These are phyloP conservation scores for Plasmodium yoelii DNA, from an alignment of 169 alveolate species.

Conservation along the genomic window DNA sequence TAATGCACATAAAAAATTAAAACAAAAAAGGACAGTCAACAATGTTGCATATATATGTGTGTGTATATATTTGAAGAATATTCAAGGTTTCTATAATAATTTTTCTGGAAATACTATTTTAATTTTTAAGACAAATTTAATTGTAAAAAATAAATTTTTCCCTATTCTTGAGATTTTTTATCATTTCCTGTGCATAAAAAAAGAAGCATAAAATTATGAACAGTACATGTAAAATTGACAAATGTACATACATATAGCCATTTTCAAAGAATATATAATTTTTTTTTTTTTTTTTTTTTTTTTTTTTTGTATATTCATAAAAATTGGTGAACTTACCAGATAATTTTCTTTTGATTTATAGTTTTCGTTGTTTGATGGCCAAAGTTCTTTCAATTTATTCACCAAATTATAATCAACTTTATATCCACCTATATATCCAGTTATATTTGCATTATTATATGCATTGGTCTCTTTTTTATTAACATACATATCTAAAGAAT, in stretches of 20 bases:
- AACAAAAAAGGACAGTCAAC: no score
- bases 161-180: conserved; percentile 54
- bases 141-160: conserved; percentile 35
- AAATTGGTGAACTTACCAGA: conserved; percentile 23
- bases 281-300: background rate
- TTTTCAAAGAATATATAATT: conserved; percentile 1
- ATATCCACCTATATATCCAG: conserved; percentile 65
- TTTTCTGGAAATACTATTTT: background rate
- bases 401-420: conserved; percentile 24
- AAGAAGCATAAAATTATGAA: conserved; percentile 31
- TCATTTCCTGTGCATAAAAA: conserved; percentile 47
- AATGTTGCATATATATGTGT: no score
- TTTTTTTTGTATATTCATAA: background rate
- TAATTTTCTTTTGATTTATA: conserved; percentile 27
- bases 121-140: conserved; percentile 1
- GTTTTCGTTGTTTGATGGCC: conserved; percentile 40
- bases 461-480: conserved; percentile 1
- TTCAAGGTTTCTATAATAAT: no score
- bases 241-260: background rate
- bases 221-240: background rate
- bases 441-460: background rate
- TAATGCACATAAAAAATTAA: no score
- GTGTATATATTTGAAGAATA: no score
- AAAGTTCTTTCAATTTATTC: conserved; percentile 17
- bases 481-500: conserved; percentile 20